Percentiles rank a stretch among this genome's conserved stretches.
Evolutionary conservation across 1,284 basidiomycete genomes (phyloP).

Genomic region (Heimioporus retisporus): DNA sequence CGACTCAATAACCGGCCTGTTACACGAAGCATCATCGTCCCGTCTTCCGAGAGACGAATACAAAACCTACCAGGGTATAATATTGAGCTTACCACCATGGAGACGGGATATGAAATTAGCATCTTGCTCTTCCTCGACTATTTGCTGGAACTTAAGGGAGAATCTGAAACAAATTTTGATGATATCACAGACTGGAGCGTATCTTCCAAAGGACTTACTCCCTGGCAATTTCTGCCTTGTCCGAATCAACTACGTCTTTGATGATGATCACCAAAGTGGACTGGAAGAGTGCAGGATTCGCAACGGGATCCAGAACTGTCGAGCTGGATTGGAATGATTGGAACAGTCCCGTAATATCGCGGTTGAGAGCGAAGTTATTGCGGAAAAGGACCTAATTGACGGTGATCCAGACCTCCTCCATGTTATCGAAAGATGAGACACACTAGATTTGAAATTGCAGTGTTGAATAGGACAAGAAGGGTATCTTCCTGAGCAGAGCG

Average conservation of each 20-base stretch:
- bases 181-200: background rate
- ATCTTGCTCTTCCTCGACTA: conserved; percentile 67
- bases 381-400: conserved; percentile 66
- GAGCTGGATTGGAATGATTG: conserved; percentile 74
- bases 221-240: conserved; percentile 62
- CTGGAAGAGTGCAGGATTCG: conserved; percentile 68
- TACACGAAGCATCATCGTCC: background rate
- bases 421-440: conserved; percentile 9
- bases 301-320: conserved; percentile 63
- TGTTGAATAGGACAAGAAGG: conserved; percentile 70
- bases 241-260: conserved; percentile 71
- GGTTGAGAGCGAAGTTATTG: conserved; percentile 70
- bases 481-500: conserved; percentile 71
- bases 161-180: conserved; percentile 49
- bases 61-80: conserved; percentile 57
- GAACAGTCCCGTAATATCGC: conserved; percentile 68
- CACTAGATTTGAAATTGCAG: conserved; percentile 71
- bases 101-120: conserved; percentile 69
- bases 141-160: conserved; percentile 61
- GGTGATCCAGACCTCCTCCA: background rate
- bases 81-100: conserved; percentile 62
- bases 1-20: conserved; percentile 70
- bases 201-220: conserved; percentile 52
- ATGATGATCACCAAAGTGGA: conserved; percentile 71
- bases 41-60: background rate